Percentiles rank a stretch among this genome's conserved stretches.
phyloP scores from a whole-genome alignment of 352 stramenopile species.

The Pythium sp. region DNA sequence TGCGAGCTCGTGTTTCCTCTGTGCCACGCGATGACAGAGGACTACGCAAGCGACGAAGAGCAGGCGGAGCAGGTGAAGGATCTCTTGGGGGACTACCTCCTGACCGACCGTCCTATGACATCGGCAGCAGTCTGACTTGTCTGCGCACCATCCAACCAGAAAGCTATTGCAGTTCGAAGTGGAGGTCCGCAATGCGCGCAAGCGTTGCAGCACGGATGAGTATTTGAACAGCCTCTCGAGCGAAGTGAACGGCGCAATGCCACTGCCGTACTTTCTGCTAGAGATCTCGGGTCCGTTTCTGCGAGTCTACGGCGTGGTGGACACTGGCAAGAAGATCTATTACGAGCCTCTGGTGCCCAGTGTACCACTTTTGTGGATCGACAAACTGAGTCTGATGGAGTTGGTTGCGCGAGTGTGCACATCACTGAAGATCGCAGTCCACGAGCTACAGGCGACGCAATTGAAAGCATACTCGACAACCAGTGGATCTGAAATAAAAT shows the following conservation, averaged over 20 bases:
- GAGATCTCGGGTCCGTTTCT: conserved; percentile 4
- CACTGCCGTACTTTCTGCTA: neutral
- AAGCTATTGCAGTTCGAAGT: neutral
- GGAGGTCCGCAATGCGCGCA: neutral
- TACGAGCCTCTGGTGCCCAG: neutral
- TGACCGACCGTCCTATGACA: neutral
- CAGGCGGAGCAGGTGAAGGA: neutral
- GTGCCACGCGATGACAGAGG: neutral
- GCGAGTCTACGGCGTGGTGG: conserved; percentile 1
- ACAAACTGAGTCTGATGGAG: conserved; percentile 6
- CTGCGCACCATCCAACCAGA: neutral
- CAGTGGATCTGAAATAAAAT: neutral
- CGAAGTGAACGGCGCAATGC: neutral
- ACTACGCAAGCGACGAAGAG: neutral
- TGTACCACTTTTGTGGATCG: neutral
- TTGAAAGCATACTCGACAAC: neutral
- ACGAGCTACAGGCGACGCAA: neutral
- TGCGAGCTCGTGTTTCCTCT: conserved; percentile 3
- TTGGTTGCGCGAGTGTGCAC: neutral
- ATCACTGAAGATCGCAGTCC: neutral
- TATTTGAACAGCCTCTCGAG: neutral
- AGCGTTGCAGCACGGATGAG: neutral
- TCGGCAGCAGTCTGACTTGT: neutral
- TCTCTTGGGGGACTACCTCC: neutral
- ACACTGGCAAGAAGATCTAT: neutral